Base-by-base conservation (phyloP, 2,329 filamentous ascomycete species). In the Arthroderma sp. region DNA sequence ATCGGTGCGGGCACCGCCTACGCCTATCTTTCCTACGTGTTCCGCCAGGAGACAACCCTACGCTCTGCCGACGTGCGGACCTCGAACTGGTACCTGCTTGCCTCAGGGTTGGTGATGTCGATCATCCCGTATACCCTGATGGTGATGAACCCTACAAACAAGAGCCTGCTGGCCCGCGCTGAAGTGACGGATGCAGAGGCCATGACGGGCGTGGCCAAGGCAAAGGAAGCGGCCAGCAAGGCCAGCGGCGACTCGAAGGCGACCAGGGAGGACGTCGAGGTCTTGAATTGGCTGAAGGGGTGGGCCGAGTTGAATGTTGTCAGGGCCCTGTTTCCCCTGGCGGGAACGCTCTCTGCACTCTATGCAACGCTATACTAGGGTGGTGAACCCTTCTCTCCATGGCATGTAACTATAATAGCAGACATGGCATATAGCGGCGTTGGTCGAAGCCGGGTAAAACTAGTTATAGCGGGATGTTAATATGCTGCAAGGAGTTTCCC, bases 1-100 rank as follows among this genome's bases (percentile, higher is more conserved):
- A 75, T 77, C 5, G 76, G 76, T 0, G 80, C 82, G 39, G 58
- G 78, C 8, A 78, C 81, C 0, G 76, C 79, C 0, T 75, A 83
- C 58, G 63, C 64, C 37, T 75, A 73, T 56, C 67, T 71, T 2
- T 63, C 65, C n/a, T 68, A 68, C 60, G 56, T 51, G 19, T 60
- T 63, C 59, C 62, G 63, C 31, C 49, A 60, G 13, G 54, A 54
- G 7, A 58, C 57, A 1, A 21, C 44, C 25, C 17, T 56, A 43
- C 54, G 61, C n/a, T 11, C 58, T 59, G 60, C 56, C 55, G 57
- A 56, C 54, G 4, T 19, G 59, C n/a, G 54, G 23, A 55, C 61
- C 17, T 57, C 59, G 13, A 56, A 60, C 41, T 56, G 61, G 39
- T 72, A 70, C 58, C 52, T 62, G 3, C 54, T 61, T 0, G 68